Conservation (phyloP, 306 rosid species). For the Sechiopsis laciniata region DNA sequence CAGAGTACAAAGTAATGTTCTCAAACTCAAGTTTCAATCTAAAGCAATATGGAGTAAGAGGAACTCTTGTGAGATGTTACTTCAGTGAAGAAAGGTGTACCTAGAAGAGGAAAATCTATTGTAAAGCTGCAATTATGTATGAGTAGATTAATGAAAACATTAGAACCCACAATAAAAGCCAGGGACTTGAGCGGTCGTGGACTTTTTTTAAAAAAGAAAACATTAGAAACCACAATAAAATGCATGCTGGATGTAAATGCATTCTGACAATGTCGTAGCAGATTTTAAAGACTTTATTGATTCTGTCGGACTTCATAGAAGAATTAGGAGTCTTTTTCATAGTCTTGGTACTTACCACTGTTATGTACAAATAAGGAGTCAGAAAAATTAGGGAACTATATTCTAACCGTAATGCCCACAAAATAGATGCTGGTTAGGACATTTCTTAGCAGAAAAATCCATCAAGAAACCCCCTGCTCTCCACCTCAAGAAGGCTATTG, state of each 20-base stretch:
- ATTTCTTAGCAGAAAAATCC: background rate
- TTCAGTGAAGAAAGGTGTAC: background rate
- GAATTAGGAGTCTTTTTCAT: background rate
- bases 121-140: background rate
- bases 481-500: background rate
- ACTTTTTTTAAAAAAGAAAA: background rate
- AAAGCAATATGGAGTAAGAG: background rate
- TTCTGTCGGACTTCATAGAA: background rate
- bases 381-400: background rate
- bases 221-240: background rate
- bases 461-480: background rate
- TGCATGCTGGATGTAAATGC: background rate
- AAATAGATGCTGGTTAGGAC: background rate
- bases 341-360: background rate
- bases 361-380: background rate
- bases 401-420: background rate
- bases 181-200: background rate
- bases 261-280: background rate
- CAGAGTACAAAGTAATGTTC: background rate
- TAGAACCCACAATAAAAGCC: background rate
- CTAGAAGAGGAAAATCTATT: background rate
- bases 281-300: background rate
- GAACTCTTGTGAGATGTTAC: background rate
- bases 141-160: background rate
- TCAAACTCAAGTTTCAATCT: slow-evolving; percentile 7